A percentile compares a stretch with the other conserved stretches of the same genome.
These are phyloP conservation scores for Monilinia vaccinii-corymbosi DNA, from an alignment of 2,329 filamentous ascomycete species.

Conservation along the genomic window DNA sequence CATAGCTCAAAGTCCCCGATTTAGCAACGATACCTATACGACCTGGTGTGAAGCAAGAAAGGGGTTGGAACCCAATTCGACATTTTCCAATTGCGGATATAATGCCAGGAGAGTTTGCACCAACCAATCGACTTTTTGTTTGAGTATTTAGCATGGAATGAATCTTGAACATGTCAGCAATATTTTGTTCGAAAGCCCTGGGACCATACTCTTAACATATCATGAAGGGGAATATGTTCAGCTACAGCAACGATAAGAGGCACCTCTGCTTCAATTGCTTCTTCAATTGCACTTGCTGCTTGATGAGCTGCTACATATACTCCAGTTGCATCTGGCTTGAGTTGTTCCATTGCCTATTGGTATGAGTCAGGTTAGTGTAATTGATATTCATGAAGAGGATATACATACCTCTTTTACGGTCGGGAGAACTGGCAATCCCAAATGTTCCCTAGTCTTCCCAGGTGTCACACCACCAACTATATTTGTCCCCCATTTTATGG, in stretches of 20 bases:
- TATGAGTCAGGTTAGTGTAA: neutral
- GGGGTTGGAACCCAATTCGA: slow-evolving; percentile 66
- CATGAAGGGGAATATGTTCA: slow-evolving; percentile 66
- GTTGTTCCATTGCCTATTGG: slow-evolving; percentile 53
- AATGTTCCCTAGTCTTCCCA: slow-evolving; percentile 58
- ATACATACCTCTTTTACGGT: slow-evolving; percentile 47
- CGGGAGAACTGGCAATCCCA: slow-evolving; percentile 63
- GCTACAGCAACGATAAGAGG: slow-evolving; percentile 68
- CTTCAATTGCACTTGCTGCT: slow-evolving; percentile 64
- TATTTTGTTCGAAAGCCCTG: neutral
- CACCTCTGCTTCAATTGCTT: slow-evolving; percentile 69
- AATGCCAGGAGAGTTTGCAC: slow-evolving; percentile 66
- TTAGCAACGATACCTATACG: slow-evolving; percentile 63
- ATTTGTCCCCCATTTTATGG: slow-evolving; percentile 68
- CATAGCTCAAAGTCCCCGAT: slow-evolving; percentile 66
- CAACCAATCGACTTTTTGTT: slow-evolving; percentile 58
- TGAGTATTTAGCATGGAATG: slow-evolving; percentile 61
- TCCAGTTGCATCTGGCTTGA: slow-evolving; percentile 68
- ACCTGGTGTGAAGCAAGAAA: slow-evolving; percentile 62
- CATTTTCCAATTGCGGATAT: slow-evolving; percentile 63
- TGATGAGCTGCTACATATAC: slow-evolving; percentile 73
- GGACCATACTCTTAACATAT: slow-evolving; percentile 52
- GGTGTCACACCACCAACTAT: slow-evolving; percentile 73
- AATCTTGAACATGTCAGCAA: slow-evolving; percentile 37
- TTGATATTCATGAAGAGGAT: neutral